phyloP scores from a whole-genome alignment of 768 basidiomycete species.

The Boletus rufocinnamomeus region DNA sequence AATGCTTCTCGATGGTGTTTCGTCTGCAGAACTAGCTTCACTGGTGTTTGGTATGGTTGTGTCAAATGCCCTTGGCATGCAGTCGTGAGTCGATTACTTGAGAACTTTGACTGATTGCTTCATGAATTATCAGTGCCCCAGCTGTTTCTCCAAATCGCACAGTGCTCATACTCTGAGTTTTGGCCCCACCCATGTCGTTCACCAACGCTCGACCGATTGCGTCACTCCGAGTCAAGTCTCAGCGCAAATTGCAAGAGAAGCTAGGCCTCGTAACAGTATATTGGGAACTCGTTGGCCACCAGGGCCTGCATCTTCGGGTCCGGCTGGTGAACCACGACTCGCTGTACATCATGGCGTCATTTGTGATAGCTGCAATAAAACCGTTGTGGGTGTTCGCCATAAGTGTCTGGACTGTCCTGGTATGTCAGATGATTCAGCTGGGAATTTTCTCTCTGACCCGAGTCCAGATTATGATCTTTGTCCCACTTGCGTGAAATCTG shows the following conservation, averaged over 20 bases:
- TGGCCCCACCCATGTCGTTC: slow-evolving; percentile 33
- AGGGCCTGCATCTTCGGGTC: neutral
- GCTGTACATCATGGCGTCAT: slow-evolving; percentile 54
- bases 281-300: neutral
- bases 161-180: slow-evolving; percentile 34
- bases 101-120: neutral
- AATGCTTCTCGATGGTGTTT: slow-evolving; percentile 29
- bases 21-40: slow-evolving; percentile 30
- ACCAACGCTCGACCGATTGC: slow-evolving; percentile 12
- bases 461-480: slow-evolving; percentile 72
- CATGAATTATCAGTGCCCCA: slow-evolving; percentile 25
- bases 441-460: slow-evolving; percentile 1
- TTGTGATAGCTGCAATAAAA: slow-evolving; percentile 65
- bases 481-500: slow-evolving; percentile 52
- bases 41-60: slow-evolving; percentile 34
- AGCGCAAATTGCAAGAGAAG: neutral
- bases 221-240: slow-evolving; percentile 1
- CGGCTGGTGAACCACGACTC: neutral
- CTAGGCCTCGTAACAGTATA: neutral
- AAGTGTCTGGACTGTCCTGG: slow-evolving; percentile 80
- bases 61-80: slow-evolving; percentile 35
- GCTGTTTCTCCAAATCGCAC: slow-evolving; percentile 32
- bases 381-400: slow-evolving; percentile 66
- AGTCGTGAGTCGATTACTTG: slow-evolving; percentile 24
- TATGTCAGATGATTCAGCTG: slow-evolving; percentile 32